These are phyloP conservation scores for Monosporascus sp. DNA, from an alignment of 2,329 filamentous ascomycete genomes.

Conservation along the genomic window DNA sequence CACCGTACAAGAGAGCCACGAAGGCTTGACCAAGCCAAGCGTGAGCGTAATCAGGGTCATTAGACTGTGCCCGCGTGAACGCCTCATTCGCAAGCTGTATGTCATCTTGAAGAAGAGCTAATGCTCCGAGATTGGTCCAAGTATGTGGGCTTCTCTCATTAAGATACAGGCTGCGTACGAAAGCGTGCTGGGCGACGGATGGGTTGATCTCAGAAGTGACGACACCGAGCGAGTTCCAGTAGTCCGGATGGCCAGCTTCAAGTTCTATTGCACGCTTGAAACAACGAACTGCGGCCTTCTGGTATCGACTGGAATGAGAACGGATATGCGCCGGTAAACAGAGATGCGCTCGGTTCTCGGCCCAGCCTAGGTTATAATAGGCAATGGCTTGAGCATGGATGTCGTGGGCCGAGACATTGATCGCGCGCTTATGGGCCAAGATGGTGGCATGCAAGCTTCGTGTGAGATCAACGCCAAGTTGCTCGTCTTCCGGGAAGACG, in stretches of 20 bases:
- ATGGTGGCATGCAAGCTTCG: constrained; percentile 66
- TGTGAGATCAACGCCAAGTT: constrained; percentile 44
- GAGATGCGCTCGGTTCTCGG: constrained; percentile 74
- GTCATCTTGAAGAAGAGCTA: constrained; percentile 83
- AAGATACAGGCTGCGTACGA: constrained; percentile 85
- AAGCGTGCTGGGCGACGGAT: constrained; percentile 84
- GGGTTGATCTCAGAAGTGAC: constrained; percentile 83
- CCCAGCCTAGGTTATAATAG: constrained; percentile 95
- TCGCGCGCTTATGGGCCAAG: constrained; percentile 80
- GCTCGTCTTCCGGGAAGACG: constrained; percentile 41
- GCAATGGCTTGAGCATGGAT: constrained; percentile 87
- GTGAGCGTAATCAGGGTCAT: constrained; percentile 87
- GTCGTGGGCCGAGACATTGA: constrained; percentile 67
- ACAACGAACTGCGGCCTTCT: constrained; percentile 77
- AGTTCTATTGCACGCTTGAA: constrained; percentile 96
- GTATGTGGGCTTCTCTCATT: constrained; percentile 80
- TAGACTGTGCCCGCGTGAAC: constrained; percentile 86
- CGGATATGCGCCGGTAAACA: constrained; percentile 50
- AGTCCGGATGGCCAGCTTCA: constrained; percentile 88
- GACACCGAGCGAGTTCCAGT: constrained; percentile 94
- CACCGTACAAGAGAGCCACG: constrained; percentile 70
- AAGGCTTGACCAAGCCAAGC: constrained; percentile 94
- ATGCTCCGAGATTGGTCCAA: constrained; percentile 86
- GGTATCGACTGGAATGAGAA: constrained; percentile 60
- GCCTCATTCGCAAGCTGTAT: constrained; percentile 80